Evolutionary conservation across 805 yeast genomes (phyloP).

Genomic region (Priceomyces medius): DNA sequence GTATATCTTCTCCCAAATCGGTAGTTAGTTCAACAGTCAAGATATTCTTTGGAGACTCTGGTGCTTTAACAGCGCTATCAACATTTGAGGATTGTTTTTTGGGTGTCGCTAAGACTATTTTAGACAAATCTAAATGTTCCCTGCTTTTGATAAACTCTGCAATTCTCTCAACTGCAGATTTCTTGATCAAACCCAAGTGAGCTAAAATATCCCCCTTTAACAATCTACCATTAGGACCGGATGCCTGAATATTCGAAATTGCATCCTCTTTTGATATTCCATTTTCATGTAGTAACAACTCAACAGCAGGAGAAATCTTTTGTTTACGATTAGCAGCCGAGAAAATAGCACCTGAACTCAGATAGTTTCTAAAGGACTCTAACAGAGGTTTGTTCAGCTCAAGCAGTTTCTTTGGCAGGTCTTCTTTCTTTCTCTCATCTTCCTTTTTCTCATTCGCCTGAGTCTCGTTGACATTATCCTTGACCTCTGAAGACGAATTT

Average conservation of each 20-base stretch:
- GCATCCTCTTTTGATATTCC: conserved; percentile 71
- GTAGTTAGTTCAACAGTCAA: conserved; percentile 24
- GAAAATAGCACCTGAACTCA: conserved; percentile 12
- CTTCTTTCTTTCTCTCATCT: conserved; percentile 10
- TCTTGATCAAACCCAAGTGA: conserved; percentile 68
- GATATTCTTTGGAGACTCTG: conserved; percentile 26
- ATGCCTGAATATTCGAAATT: conserved; percentile 64
- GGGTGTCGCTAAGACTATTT: conserved; percentile 51
- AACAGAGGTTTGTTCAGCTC: background rate
- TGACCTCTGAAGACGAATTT: conserved; percentile 13
- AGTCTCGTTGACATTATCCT: conserved; percentile 8
- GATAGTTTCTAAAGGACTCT: background rate
- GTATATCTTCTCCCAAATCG: conserved; percentile 24
- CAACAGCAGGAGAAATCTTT: conserved; percentile 77
- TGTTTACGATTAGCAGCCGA: conserved; percentile 63
- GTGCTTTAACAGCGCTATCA: conserved; percentile 10
- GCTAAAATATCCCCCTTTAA: conserved; percentile 92
- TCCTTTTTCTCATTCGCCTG: conserved; percentile 12
- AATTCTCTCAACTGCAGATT: conserved; percentile 51
- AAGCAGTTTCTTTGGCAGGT: conserved; percentile 1
- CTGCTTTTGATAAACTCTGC: conserved; percentile 55
- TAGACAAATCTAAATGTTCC: conserved; percentile 69
- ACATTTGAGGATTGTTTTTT: conserved; percentile 13
- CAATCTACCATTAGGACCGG: conserved; percentile 87
- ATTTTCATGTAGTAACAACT: conserved; percentile 57